Evolutionary conservation across 352 stramenopile genomes (phyloP), one percentile per base, ranked within the genome.

Genomic region (Lagenidium sp.): DNA sequence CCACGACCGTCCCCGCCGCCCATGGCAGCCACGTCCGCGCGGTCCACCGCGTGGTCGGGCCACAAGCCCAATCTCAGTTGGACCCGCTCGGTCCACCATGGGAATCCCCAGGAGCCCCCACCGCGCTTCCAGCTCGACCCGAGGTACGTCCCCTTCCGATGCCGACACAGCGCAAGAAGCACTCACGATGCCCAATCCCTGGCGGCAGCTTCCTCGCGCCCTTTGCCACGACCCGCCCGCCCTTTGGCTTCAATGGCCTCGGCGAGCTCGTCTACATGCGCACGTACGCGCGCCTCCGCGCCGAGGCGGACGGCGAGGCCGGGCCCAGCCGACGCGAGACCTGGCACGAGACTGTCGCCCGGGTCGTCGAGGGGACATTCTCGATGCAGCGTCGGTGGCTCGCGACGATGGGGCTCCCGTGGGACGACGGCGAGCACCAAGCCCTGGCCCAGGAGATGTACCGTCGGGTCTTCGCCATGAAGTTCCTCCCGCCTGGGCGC

Each of bases 171-270:
- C n/a, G n/a, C n/a, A n/a, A n/a, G n/a, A n/a, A n/a, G n/a, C n/a
- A n/a, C n/a, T n/a, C n/a, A n/a, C n/a, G n/a, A n/a, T n/a, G n/a
- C n/a, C n/a, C n/a, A n/a, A n/a, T n/a, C n/a, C n/a, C n/a, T n/a
- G n/a, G n/a, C n/a, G n/a, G 10, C 32, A 68, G 57, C 26, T 87
- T 87, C 35, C 64, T 83, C 15, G 62, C 44, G 4, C 38, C 41
- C 18, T 96, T 84, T 41, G 49, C 65, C 26, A 44, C 65, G 7
- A 30, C 51, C 16, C 53, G 44, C 21, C 65, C 90, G 29, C 84
- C 78, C 22, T 97, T 97, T 50, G 90, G 90, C 36, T 97, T 97
- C 56, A 97, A 97, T 46, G 90, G 90, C 8, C 75, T 97, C 8
- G 90, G 90, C 3, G 90, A 97, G 43, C 71, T 97, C 38, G 88